Base-by-base conservation (phyloP, 2,329 filamentous ascomycete genomes). In the Hirsutella minnesotensis region DNA sequence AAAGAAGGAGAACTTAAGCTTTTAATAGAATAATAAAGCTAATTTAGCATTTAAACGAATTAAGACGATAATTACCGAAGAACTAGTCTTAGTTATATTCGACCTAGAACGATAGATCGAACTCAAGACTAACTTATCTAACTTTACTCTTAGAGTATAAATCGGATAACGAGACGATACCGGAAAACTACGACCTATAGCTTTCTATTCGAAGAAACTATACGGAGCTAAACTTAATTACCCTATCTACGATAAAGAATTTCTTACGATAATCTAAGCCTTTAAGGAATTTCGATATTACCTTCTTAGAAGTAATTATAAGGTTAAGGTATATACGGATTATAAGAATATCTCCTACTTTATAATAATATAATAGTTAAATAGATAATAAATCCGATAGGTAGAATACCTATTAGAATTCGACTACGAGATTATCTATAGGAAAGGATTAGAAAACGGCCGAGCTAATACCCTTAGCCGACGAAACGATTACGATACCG, bases 221-320 rank as follows among this genome's bases (percentile, higher is more conserved):
- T 19, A 21, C 4, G 18, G 12, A 5, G 19, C 9, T 9, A 27
- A 55, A 45, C 31, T 53, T 30, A 56, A 56, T 12, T 56, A 56
- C 27, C 16, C 29, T 20, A 53, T 53, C 9, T 49, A 54, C 37
- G 41, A 54, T 39, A 52, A 54, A 40, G 44, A 53, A 49, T 49
- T 56, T 21, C 39, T 54, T 15, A 31, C 38, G 8, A 55, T 57
- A 21, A 40, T 53, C 36, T 47, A 53, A 39, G n/a, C 33, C 12
- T 51, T 55, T 45, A 50, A 56, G 21, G 43, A 55, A 48, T 57
- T 49, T 29, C 39, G 40, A 46, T 42, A 52, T 16, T 54, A 56
- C 22, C 16, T 53, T 12, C 24, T 39, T 20, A 30, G 27, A 44
- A 51, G 19, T 19, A 36, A 47, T 3, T 48, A 50, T 39, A 37